These are phyloP conservation scores for Ophiosphaerella narmari DNA, from an alignment of 2,329 filamentous ascomycete species.

Conservation along the genomic window DNA sequence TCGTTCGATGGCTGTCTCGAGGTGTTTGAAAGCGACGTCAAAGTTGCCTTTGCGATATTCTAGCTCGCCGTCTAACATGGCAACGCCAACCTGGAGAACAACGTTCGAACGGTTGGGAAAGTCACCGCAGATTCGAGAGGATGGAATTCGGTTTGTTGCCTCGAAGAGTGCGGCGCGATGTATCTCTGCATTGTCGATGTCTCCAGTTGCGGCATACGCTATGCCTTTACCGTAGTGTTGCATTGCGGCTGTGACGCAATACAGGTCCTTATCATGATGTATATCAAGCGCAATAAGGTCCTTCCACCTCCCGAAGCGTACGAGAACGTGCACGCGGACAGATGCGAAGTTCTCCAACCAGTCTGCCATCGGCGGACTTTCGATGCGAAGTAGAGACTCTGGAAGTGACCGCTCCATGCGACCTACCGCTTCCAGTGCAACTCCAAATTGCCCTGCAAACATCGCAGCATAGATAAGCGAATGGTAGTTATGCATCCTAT, in stretches of 20 bases:
- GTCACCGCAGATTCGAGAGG: slow-evolving; percentile 61
- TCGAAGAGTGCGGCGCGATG: slow-evolving; percentile 58
- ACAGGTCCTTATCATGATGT: slow-evolving; percentile 64
- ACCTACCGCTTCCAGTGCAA: slow-evolving; percentile 65
- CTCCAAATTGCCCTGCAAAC: slow-evolving; percentile 69
- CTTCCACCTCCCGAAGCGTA: slow-evolving; percentile 75
- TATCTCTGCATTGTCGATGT: slow-evolving; percentile 59
- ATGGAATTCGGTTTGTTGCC: slow-evolving; percentile 59
- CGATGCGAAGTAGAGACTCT: slow-evolving; percentile 64
- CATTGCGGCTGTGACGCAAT: slow-evolving; percentile 72
- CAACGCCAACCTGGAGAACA: slow-evolving; percentile 62
- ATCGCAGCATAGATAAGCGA: slow-evolving; percentile 78
- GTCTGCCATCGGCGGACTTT: slow-evolving; percentile 76
- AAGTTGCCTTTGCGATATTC: slow-evolving; percentile 68
- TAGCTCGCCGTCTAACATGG: slow-evolving; percentile 75
- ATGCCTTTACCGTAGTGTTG: slow-evolving; percentile 70
- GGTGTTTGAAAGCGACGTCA: slow-evolving; percentile 62
- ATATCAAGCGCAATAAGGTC: slow-evolving; percentile 64
- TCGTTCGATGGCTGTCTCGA: slow-evolving; percentile 61
- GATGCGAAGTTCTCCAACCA: slow-evolving; percentile 75
- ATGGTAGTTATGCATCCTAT: slow-evolving; percentile 75
- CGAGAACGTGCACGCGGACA: slow-evolving; percentile 69
- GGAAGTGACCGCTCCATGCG: slow-evolving; percentile 67
- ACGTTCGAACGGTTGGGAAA: slow-evolving; percentile 71
- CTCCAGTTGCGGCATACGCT: slow-evolving; percentile 64